Base-by-base conservation (phyloP, 169 alveolate genomes). In the Plasmodium cynomolgi region DNA sequence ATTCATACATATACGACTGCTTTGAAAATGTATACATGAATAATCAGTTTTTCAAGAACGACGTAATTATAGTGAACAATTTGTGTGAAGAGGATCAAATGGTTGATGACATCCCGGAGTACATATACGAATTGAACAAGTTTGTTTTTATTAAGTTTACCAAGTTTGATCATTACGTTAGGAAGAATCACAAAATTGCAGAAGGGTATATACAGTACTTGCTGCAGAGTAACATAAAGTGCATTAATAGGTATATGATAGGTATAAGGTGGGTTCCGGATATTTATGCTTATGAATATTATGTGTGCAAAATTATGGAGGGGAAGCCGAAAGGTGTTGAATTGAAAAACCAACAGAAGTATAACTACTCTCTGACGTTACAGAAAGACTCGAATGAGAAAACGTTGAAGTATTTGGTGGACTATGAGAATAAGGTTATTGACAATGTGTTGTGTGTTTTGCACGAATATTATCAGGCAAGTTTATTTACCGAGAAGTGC, bases 211-310 rank as follows among this genome's bases (percentile, higher is more conserved):
- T 90, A 81, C 54, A 79, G 34, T 71, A 90, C 73, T 68, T 90
- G 54, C 33, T 90, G 26, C 90, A 71, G 47, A 90, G 94, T 68
- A 90, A 54, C 50, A 47, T 90, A 68, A 90, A 90, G 34, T 90
- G 94, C 74, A 90, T 90, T 80, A 81, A 90, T 44, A 72, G 75
- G 50, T 90, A 90, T 44, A 81, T 90, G 94, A 81, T 90, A 68
- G 94, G 94, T 3, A 90, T 90, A 31, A 41, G 94, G 83, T 90
- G 94, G 94, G 62, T 90, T 1, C 94, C 91, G 17, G 91, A 90
- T 23, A 31, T 90, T 26, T 90, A 58, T 81, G 90, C 94, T 1
- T 90, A 90, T 68, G 91, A 90, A 58, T 90, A 90, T 81, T 90
- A 90, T 81, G 91, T 90, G 34, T 90, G 91, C 73, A 90, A 80